Conservation (phyloP, 805 yeast species). For the Lipomyces mesembrius region DNA sequence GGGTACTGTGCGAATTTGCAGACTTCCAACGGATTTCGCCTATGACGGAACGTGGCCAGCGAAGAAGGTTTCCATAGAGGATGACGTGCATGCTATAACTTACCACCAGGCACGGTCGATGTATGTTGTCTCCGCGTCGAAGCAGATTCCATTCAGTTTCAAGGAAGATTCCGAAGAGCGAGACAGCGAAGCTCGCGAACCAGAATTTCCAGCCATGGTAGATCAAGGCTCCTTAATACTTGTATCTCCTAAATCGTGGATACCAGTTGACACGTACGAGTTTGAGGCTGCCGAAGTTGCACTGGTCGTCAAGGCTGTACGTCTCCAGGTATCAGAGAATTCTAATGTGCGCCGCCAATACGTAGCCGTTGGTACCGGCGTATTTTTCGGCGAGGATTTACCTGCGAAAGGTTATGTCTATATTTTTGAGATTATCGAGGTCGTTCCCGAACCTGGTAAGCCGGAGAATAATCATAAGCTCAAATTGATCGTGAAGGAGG, state of each 20-base stretch:
- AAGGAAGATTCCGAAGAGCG: constrained; percentile 74
- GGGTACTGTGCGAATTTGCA: constrained; percentile 44
- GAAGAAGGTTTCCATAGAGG: constrained; percentile 57
- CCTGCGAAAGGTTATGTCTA: constrained; percentile 78
- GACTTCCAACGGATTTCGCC: constrained; percentile 49
- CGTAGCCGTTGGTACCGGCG: constrained; percentile 78
- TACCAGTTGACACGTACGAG: constrained; percentile 62
- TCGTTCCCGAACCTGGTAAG: constrained; percentile 84
- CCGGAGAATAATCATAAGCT: constrained; percentile 84
- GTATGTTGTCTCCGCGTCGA: constrained; percentile 64
- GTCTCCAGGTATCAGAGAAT: constrained; percentile 50
- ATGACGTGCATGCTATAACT: constrained; percentile 66
- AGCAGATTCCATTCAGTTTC: constrained; percentile 63
- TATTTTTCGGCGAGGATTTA: constrained; percentile 76
- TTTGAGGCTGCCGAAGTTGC: constrained; percentile 60
- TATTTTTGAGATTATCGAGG: constrained; percentile 73
- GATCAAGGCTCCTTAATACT: constrained; percentile 66
- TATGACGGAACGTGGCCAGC: constrained; percentile 68
- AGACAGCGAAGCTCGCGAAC: constrained; percentile 55
- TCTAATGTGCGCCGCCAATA: constrained; percentile 59
- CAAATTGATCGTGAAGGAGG: constrained; percentile 72
- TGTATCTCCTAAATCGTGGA: constrained; percentile 76
- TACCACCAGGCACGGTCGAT: constrained; percentile 71
- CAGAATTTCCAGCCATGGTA: constrained; percentile 50
- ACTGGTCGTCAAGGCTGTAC: constrained; percentile 59